Evolutionary conservation across 768 basidiomycete species (phyloP), one percentile per base, ranked within the genome.

Genomic region (Xerocomellus intermedius): DNA sequence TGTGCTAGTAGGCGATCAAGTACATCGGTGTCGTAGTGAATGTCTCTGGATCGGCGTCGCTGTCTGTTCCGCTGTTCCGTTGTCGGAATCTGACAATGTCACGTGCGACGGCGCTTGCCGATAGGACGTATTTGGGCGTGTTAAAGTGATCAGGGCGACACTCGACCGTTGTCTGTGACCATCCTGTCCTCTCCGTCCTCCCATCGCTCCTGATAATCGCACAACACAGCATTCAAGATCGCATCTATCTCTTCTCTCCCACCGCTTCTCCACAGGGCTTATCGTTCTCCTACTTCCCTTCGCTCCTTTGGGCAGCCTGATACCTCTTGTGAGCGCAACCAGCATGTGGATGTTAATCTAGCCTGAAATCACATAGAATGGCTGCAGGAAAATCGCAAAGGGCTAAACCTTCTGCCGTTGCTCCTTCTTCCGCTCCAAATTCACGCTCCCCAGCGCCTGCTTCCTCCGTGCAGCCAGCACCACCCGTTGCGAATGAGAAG

Each of bases 21-120:
- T 0, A 33, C 13, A 14, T 33, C n/a, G n/a, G n/a, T n/a, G n/a
- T n/a, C 33, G 33, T 33, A 33, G 33, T 14, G 32, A 13, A 33
- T 32, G 32, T 32, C 12, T 36, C 36, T 38, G 36, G 38, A 46
- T 52, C 48, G 54, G 59, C n/a, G 49, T 30, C 16, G 52, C 44
- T 19, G 48, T 51, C 50, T 50, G 55, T 54, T 62, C 59, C 55
- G 57, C 21, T 55, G 48, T 59, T 68, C 64, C 66, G 66, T 54
- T 48, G 51, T 24, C 54, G 43, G 33, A 45, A 52, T 52, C 5
- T 37, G 49, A 22, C 48, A 49, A 28, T 49, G 56, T 69, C 67
- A 69, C 68, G 67, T 69, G 68, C 51, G 5, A 33, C 67, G 67
- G 67, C 52, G 62, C 67, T 69, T 69, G 67, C 66, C 66, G 66